Percentiles rank a stretch among this genome's conserved stretches.
phyloP scores from a whole-genome alignment of 352 stramenopile species.

The Globisporangium barbulae region DNA sequence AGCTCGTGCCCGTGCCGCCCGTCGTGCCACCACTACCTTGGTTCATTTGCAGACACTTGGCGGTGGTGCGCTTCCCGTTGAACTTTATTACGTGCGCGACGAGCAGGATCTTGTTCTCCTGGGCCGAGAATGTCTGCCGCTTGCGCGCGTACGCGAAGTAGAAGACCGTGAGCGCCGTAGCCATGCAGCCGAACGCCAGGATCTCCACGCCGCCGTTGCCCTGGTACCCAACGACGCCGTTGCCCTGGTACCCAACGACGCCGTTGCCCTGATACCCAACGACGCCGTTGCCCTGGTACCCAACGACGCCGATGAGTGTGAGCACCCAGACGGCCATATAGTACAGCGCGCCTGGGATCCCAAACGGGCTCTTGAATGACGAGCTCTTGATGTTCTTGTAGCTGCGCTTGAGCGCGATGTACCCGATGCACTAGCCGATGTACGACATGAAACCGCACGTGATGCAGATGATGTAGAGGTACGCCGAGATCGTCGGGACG shows the following conservation, averaged over 20 bases:
- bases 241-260: constrained; percentile 2
- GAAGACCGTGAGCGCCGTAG: constrained; percentile 11
- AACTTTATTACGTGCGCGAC: constrained; percentile 29
- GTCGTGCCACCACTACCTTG: not conserved
- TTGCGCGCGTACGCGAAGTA: constrained; percentile 20
- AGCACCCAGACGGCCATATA: constrained; percentile 18
- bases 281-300: constrained; percentile 4
- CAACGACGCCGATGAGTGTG: not conserved
- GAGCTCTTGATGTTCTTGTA: constrained; percentile 23
- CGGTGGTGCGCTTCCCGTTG: constrained; percentile 4
- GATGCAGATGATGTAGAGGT: constrained; percentile 9
- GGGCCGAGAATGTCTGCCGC: constrained; percentile 20
- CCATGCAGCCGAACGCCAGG: not conserved
- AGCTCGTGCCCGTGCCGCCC: not conserved
- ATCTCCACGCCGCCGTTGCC: constrained; percentile 13
- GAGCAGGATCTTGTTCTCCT: constrained; percentile 25
- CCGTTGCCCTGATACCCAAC: constrained; percentile 7
- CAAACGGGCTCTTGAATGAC: constrained; percentile 19
- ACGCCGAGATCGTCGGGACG: constrained; percentile 1
- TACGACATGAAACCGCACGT: constrained; percentile 24
- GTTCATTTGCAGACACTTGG: not conserved
- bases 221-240: not conserved
- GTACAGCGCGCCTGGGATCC: constrained; percentile 21
- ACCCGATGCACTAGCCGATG: constrained; percentile 26
- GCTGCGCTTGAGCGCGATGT: constrained; percentile 23